Evolutionary conservation across 148 eudicot species (phyloP).

Genomic region (Silene latifolia): DNA sequence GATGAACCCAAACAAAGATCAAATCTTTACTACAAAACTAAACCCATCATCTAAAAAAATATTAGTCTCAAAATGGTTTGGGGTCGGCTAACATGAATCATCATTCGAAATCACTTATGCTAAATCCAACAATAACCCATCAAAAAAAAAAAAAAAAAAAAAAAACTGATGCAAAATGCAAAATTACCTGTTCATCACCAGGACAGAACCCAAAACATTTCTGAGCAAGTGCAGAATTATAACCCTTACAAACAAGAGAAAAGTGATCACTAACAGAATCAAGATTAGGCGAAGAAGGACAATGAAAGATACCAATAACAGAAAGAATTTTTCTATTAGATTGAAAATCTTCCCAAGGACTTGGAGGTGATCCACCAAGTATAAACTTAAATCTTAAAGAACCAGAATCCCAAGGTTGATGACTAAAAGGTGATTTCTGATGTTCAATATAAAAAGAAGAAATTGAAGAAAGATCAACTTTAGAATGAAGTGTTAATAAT

Average conservation of each 20-base stretch:
- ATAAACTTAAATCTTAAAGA: constrained; percentile 71
- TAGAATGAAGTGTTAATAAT: constrained; percentile 58
- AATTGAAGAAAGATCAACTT: constrained; percentile 65
- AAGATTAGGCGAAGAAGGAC: constrained; percentile 75
- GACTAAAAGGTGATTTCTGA: constrained; percentile 78
- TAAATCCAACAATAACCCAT: neutral
- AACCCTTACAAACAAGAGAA: constrained; percentile 45
- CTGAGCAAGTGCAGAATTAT: constrained; percentile 59
- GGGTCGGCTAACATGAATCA: too few relatives aligned
- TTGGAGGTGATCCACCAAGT: constrained; percentile 77
- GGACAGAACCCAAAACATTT: constrained; percentile 89
- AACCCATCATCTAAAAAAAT: too few relatives aligned
- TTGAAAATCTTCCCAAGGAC: constrained; percentile 96
- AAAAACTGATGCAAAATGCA: neutral
- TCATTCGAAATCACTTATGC: too few relatives aligned
- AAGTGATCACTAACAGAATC: constrained; percentile 48
- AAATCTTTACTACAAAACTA: neutral
- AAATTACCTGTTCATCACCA: constrained; percentile 69
- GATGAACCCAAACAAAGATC: neutral
- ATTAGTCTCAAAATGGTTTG: too few relatives aligned
- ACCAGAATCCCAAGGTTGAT: constrained; percentile 90
- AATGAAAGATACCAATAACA: constrained; percentile 87
- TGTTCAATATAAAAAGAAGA: constrained; percentile 89
- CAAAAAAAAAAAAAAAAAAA: neutral
- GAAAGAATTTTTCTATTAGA: constrained; percentile 71